Evolutionary conservation across 2,329 filamentous ascomycete species (phyloP).

Genomic region (Colletotrichum godetiae): DNA sequence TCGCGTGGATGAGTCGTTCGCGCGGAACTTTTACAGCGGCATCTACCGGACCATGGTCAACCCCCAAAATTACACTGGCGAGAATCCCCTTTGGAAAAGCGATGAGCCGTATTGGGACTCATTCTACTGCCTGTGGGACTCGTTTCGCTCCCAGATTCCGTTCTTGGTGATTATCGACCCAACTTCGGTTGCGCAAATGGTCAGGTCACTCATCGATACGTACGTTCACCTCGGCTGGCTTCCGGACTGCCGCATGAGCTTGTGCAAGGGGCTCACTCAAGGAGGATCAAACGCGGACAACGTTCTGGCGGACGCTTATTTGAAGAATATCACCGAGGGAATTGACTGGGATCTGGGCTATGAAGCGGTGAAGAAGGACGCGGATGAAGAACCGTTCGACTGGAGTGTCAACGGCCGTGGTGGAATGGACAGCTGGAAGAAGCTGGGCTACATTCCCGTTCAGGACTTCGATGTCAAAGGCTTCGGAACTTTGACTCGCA

Average conservation of each 20-base stretch:
- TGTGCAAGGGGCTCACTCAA: constrained; percentile 80
- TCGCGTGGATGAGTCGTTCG: constrained; percentile 63
- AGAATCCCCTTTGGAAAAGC: constrained; percentile 76
- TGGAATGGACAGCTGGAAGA: constrained; percentile 78
- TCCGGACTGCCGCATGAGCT: constrained; percentile 81
- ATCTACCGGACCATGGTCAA: constrained; percentile 79
- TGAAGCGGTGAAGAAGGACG: constrained; percentile 77
- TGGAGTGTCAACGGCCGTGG: constrained; percentile 79
- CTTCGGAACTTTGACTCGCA: constrained; percentile 76
- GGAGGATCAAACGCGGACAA: constrained; percentile 81
- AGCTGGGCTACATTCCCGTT: constrained; percentile 76
- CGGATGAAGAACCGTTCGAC: constrained; percentile 75
- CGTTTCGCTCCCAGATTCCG: constrained; percentile 75
- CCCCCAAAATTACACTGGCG: constrained; percentile 79
- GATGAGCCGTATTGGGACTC: constrained; percentile 79
- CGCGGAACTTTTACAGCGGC: constrained; percentile 77
- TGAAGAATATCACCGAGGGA: constrained; percentile 71
- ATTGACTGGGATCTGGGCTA: constrained; percentile 77
- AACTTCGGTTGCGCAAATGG: constrained; percentile 70
- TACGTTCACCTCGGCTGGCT: constrained; percentile 78
- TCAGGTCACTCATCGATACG: constrained; percentile 77
- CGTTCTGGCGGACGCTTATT: constrained; percentile 73
- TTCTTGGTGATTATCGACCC: constrained; percentile 78
- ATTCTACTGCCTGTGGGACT: constrained; percentile 83
- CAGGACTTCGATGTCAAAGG: constrained; percentile 75